A percentile compares a stretch with the other conserved stretches of the same genome.
phyloP scores from a whole-genome alignment of 495 filamentous ascomycete species.

The Podospora pseudopauciseta region DNA sequence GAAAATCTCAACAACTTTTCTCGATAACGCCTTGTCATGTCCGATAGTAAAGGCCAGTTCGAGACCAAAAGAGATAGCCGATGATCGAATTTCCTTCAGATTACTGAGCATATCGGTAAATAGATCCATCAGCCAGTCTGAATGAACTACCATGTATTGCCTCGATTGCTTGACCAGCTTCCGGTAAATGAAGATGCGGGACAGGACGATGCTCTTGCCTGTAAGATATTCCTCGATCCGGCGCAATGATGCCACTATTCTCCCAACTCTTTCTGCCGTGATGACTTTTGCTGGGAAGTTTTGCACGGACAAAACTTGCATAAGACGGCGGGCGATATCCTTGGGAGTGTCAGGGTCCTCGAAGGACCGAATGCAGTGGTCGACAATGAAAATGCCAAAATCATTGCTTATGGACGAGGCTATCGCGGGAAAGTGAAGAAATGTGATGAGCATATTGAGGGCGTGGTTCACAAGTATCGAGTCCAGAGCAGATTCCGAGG shows the following conservation, averaged over 20 bases:
- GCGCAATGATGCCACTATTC: slow-evolving; percentile 64
- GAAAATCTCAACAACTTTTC: slow-evolving; percentile 63
- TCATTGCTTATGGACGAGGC: slow-evolving; percentile 64
- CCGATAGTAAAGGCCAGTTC: slow-evolving; percentile 63
- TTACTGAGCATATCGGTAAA: slow-evolving; percentile 75
- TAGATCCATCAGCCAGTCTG: slow-evolving; percentile 77
- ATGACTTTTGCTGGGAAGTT: slow-evolving; percentile 72
- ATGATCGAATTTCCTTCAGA: slow-evolving; percentile 66
- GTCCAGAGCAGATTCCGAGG: slow-evolving; percentile 50
- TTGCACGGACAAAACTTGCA: slow-evolving; percentile 73
- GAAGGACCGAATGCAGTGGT: slow-evolving; percentile 69
- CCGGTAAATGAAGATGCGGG: slow-evolving; percentile 71
- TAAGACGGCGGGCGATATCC: slow-evolving; percentile 67
- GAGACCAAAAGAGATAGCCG: slow-evolving; percentile 70
- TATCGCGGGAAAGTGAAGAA: slow-evolving; percentile 66
- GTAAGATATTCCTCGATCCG: slow-evolving; percentile 67
- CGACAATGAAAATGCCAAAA: slow-evolving; percentile 73
- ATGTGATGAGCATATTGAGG: slow-evolving; percentile 66
- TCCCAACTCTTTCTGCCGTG: slow-evolving; percentile 61
- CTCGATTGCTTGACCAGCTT: slow-evolving; percentile 67
- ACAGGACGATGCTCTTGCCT: slow-evolving; percentile 71
- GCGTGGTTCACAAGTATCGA: slow-evolving; percentile 68
- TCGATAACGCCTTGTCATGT: slow-evolving; percentile 59
- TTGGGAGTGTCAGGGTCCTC: slow-evolving; percentile 59
- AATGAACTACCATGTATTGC: slow-evolving; percentile 58